Percentiles rank a stretch among this genome's conserved stretches.
Conservation (phyloP, 2,329 filamentous ascomycete species). For the Xenoacremonium recifei region DNA sequence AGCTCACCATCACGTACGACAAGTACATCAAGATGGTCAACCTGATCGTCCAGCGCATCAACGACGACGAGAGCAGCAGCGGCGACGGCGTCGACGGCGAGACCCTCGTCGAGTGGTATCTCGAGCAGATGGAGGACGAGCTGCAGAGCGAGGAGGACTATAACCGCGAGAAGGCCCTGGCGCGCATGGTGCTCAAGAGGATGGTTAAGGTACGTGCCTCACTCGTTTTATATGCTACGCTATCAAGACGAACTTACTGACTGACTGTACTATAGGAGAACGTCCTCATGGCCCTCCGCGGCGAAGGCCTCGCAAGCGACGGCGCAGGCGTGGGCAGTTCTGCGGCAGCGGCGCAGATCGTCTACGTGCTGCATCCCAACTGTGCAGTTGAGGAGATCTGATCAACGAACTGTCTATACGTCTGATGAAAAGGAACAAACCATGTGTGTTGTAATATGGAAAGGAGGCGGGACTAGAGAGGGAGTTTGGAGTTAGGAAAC, state of each 20-base stretch:
- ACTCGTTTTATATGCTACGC: constrained; percentile 11
- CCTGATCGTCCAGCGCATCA: constrained; percentile 76
- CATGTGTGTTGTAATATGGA: neutral
- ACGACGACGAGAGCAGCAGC: constrained; percentile 71
- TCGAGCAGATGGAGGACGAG: constrained; percentile 86
- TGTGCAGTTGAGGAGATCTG: constrained; percentile 72
- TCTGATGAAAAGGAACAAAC: neutral
- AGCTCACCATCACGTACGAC: constrained; percentile 91
- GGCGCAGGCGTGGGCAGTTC: constrained; percentile 44
- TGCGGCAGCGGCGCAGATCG: constrained; percentile 41
- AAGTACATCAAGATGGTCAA: constrained; percentile 93
- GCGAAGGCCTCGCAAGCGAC: constrained; percentile 53
- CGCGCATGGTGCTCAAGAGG: constrained; percentile 84
- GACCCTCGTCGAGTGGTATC: constrained; percentile 81
- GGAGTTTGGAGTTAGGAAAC: constrained; percentile 2
- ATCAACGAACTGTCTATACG: constrained; percentile 3
- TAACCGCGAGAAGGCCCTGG: constrained; percentile 69
- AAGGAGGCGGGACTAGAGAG: neutral
- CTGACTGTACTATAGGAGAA: constrained; percentile 67
- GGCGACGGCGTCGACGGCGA: constrained; percentile 86
- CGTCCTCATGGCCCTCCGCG: constrained; percentile 78
- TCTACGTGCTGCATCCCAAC: constrained; percentile 94
- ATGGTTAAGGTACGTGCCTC: constrained; percentile 87
- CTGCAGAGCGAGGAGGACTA: constrained; percentile 79
- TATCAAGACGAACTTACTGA: constrained; percentile 17